Percentiles rank a stretch among this genome's conserved stretches.
These are phyloP conservation scores for Paramecium tetraurelia DNA, from an alignment of 73 alveolate species.

Conservation along the genomic window DNA sequence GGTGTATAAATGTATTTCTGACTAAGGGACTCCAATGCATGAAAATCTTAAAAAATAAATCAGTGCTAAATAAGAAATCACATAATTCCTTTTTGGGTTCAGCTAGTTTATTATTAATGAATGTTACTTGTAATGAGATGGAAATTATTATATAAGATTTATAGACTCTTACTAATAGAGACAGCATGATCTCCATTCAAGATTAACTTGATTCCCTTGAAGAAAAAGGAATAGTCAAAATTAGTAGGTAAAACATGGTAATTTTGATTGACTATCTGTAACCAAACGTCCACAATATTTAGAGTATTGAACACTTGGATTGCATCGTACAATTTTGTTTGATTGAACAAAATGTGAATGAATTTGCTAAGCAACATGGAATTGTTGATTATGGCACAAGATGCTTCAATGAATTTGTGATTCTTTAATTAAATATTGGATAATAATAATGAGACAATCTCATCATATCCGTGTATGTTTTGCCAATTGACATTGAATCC, in stretches of 20 bases:
- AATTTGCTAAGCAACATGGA: constrained; percentile 5
- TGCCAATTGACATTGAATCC: background rate
- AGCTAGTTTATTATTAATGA: background rate
- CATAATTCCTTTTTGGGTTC: constrained; percentile 45
- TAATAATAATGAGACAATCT: background rate
- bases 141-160: constrained; percentile 68
- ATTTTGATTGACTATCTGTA: background rate
- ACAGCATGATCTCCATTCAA: constrained; percentile 77
- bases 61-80: constrained; percentile 19
- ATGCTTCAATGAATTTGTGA: background rate
- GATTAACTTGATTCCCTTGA: constrained; percentile 67
- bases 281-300: constrained; percentile 26
- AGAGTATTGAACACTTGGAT: constrained; percentile 32
- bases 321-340: constrained; percentile 37
- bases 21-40: constrained; percentile 59
- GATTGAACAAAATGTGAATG: background rate
- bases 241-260: constrained; percentile 61
- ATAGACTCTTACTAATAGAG: constrained; percentile 66
- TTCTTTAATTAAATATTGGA: background rate
- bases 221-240: constrained; percentile 76
- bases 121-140: constrained; percentile 63
- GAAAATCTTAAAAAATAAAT: constrained; percentile 37
- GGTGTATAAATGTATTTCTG: constrained; percentile 29
- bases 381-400: background rate
- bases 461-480: background rate